Percentiles rank a stretch among this genome's conserved stretches.
phyloP scores from a whole-genome alignment of 1,139 yeast species.

The Protomyces gravidus region DNA sequence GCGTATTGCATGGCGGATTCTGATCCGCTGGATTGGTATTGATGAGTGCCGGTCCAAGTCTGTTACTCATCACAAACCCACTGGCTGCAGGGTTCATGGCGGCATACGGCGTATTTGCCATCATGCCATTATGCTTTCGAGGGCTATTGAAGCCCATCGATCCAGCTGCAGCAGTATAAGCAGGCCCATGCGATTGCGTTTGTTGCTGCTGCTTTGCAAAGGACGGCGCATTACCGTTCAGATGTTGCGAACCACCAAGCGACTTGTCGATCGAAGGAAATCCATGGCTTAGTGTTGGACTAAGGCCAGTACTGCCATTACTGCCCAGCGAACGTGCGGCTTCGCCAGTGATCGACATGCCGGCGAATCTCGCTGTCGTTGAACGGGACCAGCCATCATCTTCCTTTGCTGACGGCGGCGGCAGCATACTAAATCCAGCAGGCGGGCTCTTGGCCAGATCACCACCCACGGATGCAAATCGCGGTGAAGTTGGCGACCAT shows the following conservation, averaged over 20 bases:
- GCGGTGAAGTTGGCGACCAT: slow-evolving; percentile 23
- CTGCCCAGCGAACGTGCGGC: no score
- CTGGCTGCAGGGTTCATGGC: slow-evolving; percentile 3
- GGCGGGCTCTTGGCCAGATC: slow-evolving; percentile 22
- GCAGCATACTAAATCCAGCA: slow-evolving; percentile 23
- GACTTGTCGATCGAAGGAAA: neutral
- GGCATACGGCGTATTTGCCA: neutral
- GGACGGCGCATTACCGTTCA: neutral
- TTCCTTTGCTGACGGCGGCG: slow-evolving; percentile 12
- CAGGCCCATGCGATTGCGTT: no score
- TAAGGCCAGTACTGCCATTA: neutral
- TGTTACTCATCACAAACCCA: slow-evolving; percentile 21
- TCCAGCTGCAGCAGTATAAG: neutral
- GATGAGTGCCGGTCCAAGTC: slow-evolving; percentile 27
- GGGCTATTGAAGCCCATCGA: neutral
- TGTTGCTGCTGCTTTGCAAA: neutral
- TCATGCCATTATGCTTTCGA: neutral
- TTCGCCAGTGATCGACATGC: no score
- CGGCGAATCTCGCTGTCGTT: neutral
- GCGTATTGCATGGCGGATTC: slow-evolving; percentile 95
- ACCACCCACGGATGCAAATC: neutral
- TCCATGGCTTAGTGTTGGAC: neutral
- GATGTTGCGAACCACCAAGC: neutral
- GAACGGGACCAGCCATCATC: slow-evolving; percentile 17
- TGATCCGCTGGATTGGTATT: slow-evolving; percentile 91